Base-by-base conservation (phyloP, 2,329 filamentous ascomycete genomes). In the Fusarium verrucosum region DNA sequence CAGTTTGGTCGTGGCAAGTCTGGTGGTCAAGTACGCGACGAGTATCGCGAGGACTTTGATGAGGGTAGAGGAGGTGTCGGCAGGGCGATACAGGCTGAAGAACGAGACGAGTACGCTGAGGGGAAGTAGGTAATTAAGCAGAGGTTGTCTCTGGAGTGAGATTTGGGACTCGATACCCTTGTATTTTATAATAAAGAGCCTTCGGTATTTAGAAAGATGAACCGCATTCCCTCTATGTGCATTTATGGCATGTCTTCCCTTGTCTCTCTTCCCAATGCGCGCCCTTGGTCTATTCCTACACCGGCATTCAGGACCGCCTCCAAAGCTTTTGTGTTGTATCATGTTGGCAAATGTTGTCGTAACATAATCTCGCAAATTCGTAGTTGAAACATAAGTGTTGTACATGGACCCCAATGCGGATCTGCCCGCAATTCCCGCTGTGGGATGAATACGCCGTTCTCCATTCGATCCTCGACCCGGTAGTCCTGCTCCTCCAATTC, bases 1-100 rank as follows among this genome's bases (percentile, higher is more conserved):
- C 95, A 99, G 80, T 99, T 97, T 76, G 95, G 93, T 63, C 89
- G 94, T 50, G 94, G 94, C 72, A 97, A 96, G 82, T 96, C 92
- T 60, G 95, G 95, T 58, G 95, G 95, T 6, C 95, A 99, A 80
- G 95, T 99, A 63, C 88, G 95, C 67, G 95, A 99, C 76, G 96
- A 99, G 82, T 99, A 98, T 79, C 88, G 95, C 41, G 92, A 97
- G 77, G 95, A 99, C 80, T 99, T 89, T 75, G 95, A 99, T 75
- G 94, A 97, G 60, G 95, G 95, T 16, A 86, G 95, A 70, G 95
- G 95, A 70, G 95, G 95, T 11, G 87, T 94, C 69, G 94, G 95
- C 38, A 85, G 94, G 65, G 92, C 92, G 54, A 83, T 93, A 58
- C 87, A 88, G 68, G 41, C 57, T 2, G 88, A 91, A 54, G 71